Percentiles rank a stretch among this genome's conserved stretches.
These are phyloP conservation scores for Penicillium pulvis DNA, from an alignment of 495 filamentous ascomycete genomes.

Conservation along the genomic window DNA sequence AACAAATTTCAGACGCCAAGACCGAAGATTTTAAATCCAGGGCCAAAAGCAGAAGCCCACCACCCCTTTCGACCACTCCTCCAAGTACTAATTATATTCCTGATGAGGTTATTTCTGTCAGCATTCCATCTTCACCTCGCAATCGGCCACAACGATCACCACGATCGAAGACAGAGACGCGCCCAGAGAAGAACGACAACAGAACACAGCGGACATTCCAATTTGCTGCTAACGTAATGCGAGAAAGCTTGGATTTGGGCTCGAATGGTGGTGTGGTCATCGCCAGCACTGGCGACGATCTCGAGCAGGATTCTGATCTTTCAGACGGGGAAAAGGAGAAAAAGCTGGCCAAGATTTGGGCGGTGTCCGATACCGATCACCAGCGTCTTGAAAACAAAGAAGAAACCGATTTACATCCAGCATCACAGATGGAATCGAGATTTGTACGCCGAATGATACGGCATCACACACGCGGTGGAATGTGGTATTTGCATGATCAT, in stretches of 20 bases:
- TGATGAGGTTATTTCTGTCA: neutral
- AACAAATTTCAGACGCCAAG: neutral
- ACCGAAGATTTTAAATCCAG: neutral
- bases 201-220: constrained; percentile 32
- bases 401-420: neutral
- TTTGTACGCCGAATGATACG: constrained; percentile 19
- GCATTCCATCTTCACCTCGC: neutral
- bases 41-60: constrained; percentile 2
- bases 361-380: constrained; percentile 7
- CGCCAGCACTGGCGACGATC: constrained; percentile 20
- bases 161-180: neutral
- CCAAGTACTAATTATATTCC: neutral
- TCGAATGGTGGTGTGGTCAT: constrained; percentile 45
- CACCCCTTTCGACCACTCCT: neutral
- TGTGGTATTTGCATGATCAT: constrained; percentile 25
- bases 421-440: constrained; percentile 11
- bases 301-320: neutral
- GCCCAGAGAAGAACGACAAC: neutral
- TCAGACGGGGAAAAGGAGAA: constrained; percentile 3
- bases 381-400: neutral
- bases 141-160: neutral
- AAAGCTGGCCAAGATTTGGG: constrained; percentile 14
- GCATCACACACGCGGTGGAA: constrained; percentile 14
- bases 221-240: constrained; percentile 47
- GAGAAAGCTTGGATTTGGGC: constrained; percentile 44